Evolutionary conservation across 768 basidiomycete species (phyloP).

Genomic region (Omphalotus guepiniiformis): DNA sequence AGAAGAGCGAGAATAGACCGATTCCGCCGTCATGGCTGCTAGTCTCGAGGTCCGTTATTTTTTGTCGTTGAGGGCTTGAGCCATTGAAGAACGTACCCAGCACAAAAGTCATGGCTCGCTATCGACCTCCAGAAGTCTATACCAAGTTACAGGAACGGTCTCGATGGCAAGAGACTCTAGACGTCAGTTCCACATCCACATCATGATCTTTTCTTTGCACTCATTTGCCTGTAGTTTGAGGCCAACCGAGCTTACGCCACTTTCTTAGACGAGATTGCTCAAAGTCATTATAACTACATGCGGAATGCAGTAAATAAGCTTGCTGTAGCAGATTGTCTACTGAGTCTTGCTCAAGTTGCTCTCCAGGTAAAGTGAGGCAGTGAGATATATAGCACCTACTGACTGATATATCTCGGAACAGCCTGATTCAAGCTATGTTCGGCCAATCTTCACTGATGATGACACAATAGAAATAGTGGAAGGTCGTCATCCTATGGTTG

Average conservation of each 20-base stretch:
- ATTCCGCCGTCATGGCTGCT: constrained; percentile 57
- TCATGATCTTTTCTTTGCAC: background rate
- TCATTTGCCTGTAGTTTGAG: constrained; percentile 37
- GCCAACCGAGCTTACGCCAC: constrained; percentile 59
- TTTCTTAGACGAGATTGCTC: constrained; percentile 68
- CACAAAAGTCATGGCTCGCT: constrained; percentile 69
- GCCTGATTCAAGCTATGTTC: constrained; percentile 52
- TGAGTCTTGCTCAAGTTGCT: constrained; percentile 79
- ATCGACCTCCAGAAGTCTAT: constrained; percentile 67
- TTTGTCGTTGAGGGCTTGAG: constrained; percentile 1
- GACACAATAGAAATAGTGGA: constrained; percentile 67
- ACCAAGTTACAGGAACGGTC: constrained; percentile 65
- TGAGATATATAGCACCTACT: background rate
- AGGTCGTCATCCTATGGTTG: constrained; percentile 95
- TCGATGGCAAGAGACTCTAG: constrained; percentile 67
- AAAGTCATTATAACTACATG: constrained; percentile 64
- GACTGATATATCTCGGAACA: no score
- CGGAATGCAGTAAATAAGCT: constrained; percentile 77
- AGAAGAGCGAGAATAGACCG: constrained; percentile 47
- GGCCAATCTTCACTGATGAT: constrained; percentile 69
- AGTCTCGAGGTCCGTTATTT: constrained; percentile 53
- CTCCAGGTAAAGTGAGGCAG: constrained; percentile 31
- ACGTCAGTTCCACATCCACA: constrained; percentile 25
- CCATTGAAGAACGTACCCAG: constrained; percentile 29
- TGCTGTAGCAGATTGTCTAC: constrained; percentile 81